Base-by-base conservation (phyloP, 208 protist genomes). In the Porcisia hertigi region DNA sequence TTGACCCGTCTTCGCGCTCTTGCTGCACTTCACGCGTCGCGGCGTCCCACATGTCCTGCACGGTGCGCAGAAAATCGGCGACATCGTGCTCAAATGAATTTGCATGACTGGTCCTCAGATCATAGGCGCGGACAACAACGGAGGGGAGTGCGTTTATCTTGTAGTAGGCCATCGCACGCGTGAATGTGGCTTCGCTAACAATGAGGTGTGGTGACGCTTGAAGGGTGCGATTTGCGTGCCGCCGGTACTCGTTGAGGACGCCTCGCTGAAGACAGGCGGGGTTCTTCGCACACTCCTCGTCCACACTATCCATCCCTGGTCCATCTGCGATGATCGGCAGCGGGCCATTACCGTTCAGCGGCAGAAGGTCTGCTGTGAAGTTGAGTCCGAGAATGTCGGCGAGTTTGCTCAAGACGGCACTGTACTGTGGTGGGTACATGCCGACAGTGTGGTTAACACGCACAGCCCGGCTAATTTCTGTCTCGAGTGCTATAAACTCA, bases 31-130 rank as follows among this genome's bases (percentile, higher is more conserved):
- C 66, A 7, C 49, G 30, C 52, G 65, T 71, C 34, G 77, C 83
- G 18, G 63, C 65, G 16, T 73, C 69, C 88, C 88, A 92, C 80
- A 84, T 80, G 1, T 66, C 39, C 43, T 82, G 75, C 57, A 88
- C 77, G 0, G 67, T 36, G 49, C 70, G 64, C 65, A 89, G 69
- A 18, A 85, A 71, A 1, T 23, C 67, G 14, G 23, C 36, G 39
- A 89, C 58, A 66, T 69, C 47, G 47, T 52, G 59, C 36, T 79
- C 39, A 54, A 79, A 74, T 14, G 25, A 65, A 58, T 49, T 12
- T 16, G 54, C 45, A 47, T 62, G 62, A 2, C 47, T 49, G 11
- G n/a, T 25, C 43, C 47, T 47, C 14, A 88, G 69, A 60, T 88
- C 55, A 12, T 86, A 73, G 0, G 57, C 45, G 7, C 88, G 85